Evolutionary conservation across 129 eudicot genomes (phyloP), one percentile per base, ranked within the genome.

Genomic region (Calendula officinalis): DNA sequence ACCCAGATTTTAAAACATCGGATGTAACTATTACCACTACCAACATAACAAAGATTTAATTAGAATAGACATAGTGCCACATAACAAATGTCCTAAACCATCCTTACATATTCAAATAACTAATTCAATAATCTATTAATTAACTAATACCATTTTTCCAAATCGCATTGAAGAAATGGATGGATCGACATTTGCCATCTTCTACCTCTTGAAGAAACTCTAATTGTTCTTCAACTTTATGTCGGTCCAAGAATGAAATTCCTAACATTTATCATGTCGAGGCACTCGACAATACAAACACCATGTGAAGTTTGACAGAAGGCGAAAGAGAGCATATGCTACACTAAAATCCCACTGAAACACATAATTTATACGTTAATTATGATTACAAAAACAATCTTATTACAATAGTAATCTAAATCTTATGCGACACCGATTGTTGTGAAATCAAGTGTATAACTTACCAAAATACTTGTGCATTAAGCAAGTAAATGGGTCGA

Each of bases 401-500:
- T 5, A 56, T 32, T 34, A 56, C 27, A n/a, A 12, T 34, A 10
- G 2, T 8, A 53, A 22, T 46, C 30, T 6, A 8, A 63, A 8
- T 22, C 16, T 32, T 32, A 32, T 15, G 40, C 33, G 13, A 41
- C 15, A 14, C 5, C n/a, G 16, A 54, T 41, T 55, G 57, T 39
- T 65, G 36, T 27, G 56, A 57, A 58, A 32, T 13, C 27, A 27
- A 44, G 74, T 16, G 59, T 68, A 63, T 32, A 63, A 40, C 35
- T 38, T 22, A 64, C 43, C 7, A 54, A 45, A 54, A 73, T 67
- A 83, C 95, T 82, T 78, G 40, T 57, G 73, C 78, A 22, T 22
- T 77, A 80, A 8, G 89, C 83, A 27, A 77, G 73, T 66, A 78
- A 15, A 37, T 77, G 75, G 30, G 30, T 22, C 49, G 81, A 81